Evolutionary conservation across 495 filamentous ascomycete genomes (phyloP).

Genomic region (Hypoxylon subgilvum): DNA sequence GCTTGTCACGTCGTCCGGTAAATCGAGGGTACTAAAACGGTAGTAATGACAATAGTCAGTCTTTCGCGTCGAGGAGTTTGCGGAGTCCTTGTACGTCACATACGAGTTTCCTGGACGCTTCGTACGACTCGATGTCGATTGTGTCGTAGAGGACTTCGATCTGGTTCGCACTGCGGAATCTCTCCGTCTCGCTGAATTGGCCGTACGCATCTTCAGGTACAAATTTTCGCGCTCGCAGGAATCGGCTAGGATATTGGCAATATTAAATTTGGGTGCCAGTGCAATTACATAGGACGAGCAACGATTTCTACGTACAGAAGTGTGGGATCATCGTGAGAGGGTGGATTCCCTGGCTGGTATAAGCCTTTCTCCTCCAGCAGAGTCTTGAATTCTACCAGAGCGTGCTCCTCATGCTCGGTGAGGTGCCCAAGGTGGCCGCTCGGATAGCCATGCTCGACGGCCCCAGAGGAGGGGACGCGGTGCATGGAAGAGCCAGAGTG

Average conservation of each 20-base stretch:
- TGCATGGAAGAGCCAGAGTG: conserved; percentile 31
- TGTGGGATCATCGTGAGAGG: conserved; percentile 81
- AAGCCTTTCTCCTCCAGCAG: conserved; percentile 67
- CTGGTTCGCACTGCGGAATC: conserved; percentile 81
- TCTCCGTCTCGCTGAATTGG: conserved; percentile 88
- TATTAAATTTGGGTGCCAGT: conserved; percentile 7
- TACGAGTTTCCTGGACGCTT: conserved; percentile 77
- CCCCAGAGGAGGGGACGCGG: conserved; percentile 40
- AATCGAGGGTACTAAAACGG: conserved; percentile 82
- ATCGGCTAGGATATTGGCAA: conserved; percentile 62
- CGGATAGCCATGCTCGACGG: conserved; percentile 59
- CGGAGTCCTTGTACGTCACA: conserved; percentile 29
- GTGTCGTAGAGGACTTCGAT: conserved; percentile 76
- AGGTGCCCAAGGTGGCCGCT: conserved; percentile 77
- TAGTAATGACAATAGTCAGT: conserved; percentile 16
- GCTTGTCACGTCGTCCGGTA: conserved; percentile 82
- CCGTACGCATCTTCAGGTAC: conserved; percentile 72
- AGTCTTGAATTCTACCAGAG: conserved; percentile 70
- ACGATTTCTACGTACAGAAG: conserved; percentile 65
- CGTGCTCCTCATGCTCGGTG: conserved; percentile 67
- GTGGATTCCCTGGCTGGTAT: conserved; percentile 62
- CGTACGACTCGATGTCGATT: conserved; percentile 81
- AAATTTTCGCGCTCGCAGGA: conserved; percentile 79
- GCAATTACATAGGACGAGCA: not conserved
- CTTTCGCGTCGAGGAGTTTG: not conserved